Base-by-base conservation (phyloP, 345 rosid species). In the Passiflora organensis region DNA sequence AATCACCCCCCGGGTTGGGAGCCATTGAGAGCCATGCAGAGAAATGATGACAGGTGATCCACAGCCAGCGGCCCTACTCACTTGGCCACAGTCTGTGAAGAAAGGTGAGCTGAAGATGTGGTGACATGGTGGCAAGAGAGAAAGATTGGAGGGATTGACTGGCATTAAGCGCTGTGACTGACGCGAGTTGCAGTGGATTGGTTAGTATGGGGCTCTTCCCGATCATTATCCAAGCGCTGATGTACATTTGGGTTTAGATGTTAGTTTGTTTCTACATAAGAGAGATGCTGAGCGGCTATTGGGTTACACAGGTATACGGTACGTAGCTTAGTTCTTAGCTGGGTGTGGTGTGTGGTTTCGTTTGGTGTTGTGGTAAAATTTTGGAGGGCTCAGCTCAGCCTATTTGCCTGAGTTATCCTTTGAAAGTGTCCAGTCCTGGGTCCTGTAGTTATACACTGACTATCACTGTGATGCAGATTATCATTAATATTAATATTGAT, bases 1-100 rank as follows among this genome's bases (percentile, higher is more conserved):
- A 73, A 48, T 74, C 95, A 24, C 78, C 96, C 60, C 96, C 93
- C 52, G 67, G 58, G 28, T 55, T 48, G 23, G 58, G 70, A 57
- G 55, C 68, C 6, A 13, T n/a, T 32, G 8, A 28, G 34, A 28
- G 5, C 43, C 43, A 47, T 49, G 25, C 39, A 4, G 69, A 66
- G n/a, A 56, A 63, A 59, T 67, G 56, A 34, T 21, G 21, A 25
- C 55, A 17, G 44, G 25, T 21, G 25, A 45, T 32, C 43, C 51
- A 58, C 43, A 43, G 32, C 21, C 20, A 41, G 28, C 48, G 6
- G 56, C 49, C 11, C 41, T 18, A 38, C 60, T 48, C 13, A 18
- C 49, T 50, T 6, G 5, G 11, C 41, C 15, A 28, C 34, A 28
- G 5, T 28, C 34, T 8, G 5, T 28, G 34, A 3, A 28, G 34